Conservation (phyloP, 176 grass and related monocot species). For the Oryza glaberrima region DNA sequence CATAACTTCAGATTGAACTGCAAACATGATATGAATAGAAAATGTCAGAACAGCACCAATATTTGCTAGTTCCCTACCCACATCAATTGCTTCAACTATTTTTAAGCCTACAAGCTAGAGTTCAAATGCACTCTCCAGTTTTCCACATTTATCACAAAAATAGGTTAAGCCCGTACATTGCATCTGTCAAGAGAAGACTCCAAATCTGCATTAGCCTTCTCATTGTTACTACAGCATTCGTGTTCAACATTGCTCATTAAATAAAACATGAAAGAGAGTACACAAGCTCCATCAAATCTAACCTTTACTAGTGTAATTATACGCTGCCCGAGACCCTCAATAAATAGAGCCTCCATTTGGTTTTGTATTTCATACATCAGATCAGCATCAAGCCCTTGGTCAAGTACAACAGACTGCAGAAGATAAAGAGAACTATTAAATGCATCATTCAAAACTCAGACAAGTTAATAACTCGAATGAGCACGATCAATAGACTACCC, state of each 20-base stretch:
- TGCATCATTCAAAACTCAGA: conserved; percentile 8
- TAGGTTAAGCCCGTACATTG: background rate
- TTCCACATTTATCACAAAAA: background rate
- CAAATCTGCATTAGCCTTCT: background rate
- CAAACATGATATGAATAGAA: conserved; percentile 13
- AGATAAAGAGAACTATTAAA: conserved; percentile 31
- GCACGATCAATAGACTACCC: conserved; percentile 53
- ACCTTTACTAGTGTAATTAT: conserved; percentile 83
- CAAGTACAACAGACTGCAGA: conserved; percentile 88
- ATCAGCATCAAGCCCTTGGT: conserved; percentile 85
- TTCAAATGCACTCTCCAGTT: background rate
- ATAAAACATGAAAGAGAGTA: conserved; percentile 22
- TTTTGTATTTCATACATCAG: conserved; percentile 85
- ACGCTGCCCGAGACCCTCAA: conserved; percentile 66
- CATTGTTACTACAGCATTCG: conserved; percentile 7
- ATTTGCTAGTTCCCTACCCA: background rate
- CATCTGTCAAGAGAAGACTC: background rate
- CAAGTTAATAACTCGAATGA: conserved; percentile 8
- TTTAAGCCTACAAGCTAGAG: conserved; percentile 29
- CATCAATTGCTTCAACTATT: conserved; percentile 29
- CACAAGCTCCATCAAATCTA: conserved; percentile 45
- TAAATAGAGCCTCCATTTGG: conserved; percentile 82
- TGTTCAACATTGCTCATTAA: conserved; percentile 16
- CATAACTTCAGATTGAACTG: background rate
- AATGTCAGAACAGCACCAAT: conserved; percentile 12